phyloP scores from a whole-genome alignment of 2,329 filamentous ascomycete species.

The Zopfia rhizophila region DNA sequence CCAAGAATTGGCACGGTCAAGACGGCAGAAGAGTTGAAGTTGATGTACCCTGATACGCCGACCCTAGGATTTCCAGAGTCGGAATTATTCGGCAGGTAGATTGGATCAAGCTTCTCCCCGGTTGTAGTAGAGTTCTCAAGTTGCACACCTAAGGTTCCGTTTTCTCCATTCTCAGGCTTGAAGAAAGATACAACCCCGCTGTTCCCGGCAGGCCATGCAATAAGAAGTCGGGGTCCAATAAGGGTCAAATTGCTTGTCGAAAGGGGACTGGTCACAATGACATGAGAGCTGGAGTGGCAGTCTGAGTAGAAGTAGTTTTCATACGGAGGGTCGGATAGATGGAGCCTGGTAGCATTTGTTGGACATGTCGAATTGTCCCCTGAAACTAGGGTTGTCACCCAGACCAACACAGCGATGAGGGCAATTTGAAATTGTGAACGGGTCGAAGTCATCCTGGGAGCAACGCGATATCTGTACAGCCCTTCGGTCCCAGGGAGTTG shows the following conservation, averaged over 20 bases:
- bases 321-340: constrained; percentile 67
- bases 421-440: no score
- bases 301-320: constrained; percentile 75
- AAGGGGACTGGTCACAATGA: constrained; percentile 69
- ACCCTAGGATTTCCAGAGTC: constrained; percentile 54
- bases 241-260: constrained; percentile 64
- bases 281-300: constrained; percentile 68
- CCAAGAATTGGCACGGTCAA: constrained; percentile 69
- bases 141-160: constrained; percentile 64
- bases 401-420: no score
- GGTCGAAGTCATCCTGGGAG: no score
- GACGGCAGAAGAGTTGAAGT: constrained; percentile 67
- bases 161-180: constrained; percentile 62
- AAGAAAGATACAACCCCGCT: constrained; percentile 70
- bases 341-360: constrained; percentile 48
- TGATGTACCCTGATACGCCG: constrained; percentile 64
- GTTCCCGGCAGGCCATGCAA: constrained; percentile 73
- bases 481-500: no score
- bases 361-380: constrained; percentile 25
- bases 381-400: no score
- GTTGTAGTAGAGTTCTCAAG: constrained; percentile 61
- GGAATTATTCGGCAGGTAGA: constrained; percentile 51
- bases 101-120: constrained; percentile 58
- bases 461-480: no score
- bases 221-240: constrained; percentile 67